phyloP scores from a whole-genome alignment of 768 basidiomycete species.

The Phylloporus arenicola region DNA sequence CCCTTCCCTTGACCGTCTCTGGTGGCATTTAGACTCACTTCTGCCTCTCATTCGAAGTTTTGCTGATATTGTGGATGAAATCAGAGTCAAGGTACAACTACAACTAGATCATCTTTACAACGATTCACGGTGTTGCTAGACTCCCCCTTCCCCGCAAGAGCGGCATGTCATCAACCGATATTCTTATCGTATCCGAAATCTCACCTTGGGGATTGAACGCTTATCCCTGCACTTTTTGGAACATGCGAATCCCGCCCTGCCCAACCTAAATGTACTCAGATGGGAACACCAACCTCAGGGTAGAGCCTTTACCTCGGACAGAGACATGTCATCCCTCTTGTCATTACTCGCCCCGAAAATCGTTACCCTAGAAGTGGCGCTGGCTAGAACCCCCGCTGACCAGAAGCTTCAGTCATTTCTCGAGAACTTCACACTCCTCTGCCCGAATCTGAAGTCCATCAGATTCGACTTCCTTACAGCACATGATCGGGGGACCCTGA shows the following conservation, averaged over 20 bases:
- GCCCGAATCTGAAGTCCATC: slow-evolving; percentile 1
- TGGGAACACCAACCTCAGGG: neutral
- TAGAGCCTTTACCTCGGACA: neutral
- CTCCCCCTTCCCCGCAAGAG: neutral
- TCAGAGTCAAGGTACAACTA: neutral
- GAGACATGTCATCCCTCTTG: neutral
- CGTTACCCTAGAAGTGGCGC: neutral
- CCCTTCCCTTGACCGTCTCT: slow-evolving; percentile 3
- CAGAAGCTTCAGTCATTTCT: neutral
- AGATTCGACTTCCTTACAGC: neutral
- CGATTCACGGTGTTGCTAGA: neutral
- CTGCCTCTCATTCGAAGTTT: slow-evolving; percentile 1
- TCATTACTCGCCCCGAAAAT: neutral
- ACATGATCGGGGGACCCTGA: neutral
- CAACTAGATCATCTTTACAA: too few relatives aligned
- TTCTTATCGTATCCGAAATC: neutral
- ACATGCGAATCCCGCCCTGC: neutral
- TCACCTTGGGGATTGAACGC: neutral
- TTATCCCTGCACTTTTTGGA: neutral
- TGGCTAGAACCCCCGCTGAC: neutral
- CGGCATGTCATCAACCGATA: slow-evolving; percentile 1
- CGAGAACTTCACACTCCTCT: neutral
- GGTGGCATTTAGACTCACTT: slow-evolving; percentile 3
- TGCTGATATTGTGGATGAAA: neutral
- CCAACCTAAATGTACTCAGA: neutral